Conservation (phyloP, 2,329 filamentous ascomycete species). For the Sarocladium kiliense region DNA sequence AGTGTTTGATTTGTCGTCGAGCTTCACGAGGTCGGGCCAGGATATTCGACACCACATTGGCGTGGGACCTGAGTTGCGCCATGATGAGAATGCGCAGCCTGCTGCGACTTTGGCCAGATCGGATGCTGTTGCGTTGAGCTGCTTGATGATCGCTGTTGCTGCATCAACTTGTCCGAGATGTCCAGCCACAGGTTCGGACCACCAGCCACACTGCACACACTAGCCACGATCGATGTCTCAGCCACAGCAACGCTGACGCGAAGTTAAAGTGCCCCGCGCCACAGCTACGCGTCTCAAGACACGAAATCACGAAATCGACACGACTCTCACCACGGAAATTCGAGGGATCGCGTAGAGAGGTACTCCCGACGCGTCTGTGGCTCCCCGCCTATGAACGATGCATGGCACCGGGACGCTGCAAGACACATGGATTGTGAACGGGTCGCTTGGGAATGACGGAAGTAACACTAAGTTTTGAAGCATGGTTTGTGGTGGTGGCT, state of each 20-base stretch:
- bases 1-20: not conserved
- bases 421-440: constrained; percentile 4
- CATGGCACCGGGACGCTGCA: not conserved
- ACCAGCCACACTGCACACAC: not conserved
- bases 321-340: constrained; percentile 19
- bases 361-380: not conserved
- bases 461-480: not conserved
- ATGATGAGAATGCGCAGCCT: not conserved
- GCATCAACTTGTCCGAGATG: not conserved
- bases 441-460: not conserved
- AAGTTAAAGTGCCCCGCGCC: constrained; percentile 6
- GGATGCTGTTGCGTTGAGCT: not conserved
- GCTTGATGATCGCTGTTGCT: not conserved
- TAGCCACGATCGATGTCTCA: not conserved
- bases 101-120: not conserved
- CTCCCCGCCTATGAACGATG: not conserved
- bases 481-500: not conserved
- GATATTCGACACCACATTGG: not conserved
- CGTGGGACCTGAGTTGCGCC: not conserved
- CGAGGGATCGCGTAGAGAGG: constrained; percentile 4
- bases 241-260: not conserved
- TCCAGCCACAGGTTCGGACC: not conserved
- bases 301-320: constrained; percentile 41
- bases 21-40: not conserved
- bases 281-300: constrained; percentile 15